Evolutionary conservation across 2,329 filamentous ascomycete genomes (phyloP), one percentile per base, ranked within the genome.

Genomic region (Alternaria gansuensis): DNA sequence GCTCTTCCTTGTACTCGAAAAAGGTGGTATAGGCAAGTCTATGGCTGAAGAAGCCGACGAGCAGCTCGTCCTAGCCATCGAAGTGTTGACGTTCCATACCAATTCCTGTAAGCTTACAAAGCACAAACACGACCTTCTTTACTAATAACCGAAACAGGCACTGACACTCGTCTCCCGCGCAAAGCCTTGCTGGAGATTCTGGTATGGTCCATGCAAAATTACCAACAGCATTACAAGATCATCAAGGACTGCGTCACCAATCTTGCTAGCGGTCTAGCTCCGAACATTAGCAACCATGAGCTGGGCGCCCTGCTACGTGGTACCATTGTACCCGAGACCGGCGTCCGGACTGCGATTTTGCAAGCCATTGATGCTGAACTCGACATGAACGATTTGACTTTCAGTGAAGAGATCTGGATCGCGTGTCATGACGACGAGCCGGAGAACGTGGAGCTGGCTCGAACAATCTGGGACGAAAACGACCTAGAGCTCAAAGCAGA

Each of bases 381-480:
- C 44, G 94, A 98, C 75, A 86, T 99, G 82, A 93, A 90, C 56
- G 93, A 97, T 51, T 83, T 93, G 33, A 85, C 88, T 29, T 95
- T 93, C 71, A 95, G 90, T 3, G 90, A 95, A 61, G 91, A 98
- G 74, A 90, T 99, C 23, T 99, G 93, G 93, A 84, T 99, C 40
- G 91, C 91, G 41, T 94, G 89, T 71, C 93, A 99, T 70, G 95
- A 99, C 65, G 92, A 96, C 68, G 87, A 92, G 21, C 87, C 90
- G 41, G 93, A 98, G 75, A 98, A 98, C 69, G 85, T 85, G 8
- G 91, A 93, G 44, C 82, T 96, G 52, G 94, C 91, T 6, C 85
- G 84, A 51, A 91, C 94, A 11, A 97, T 99, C 34, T 99, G 95
- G 95, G 92, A 96, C 71, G 95, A 97, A 72, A 96, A 94, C 73